Evolutionary conservation across 306 rosid species (phyloP).

Genomic region (Gleditsia sinensis): DNA sequence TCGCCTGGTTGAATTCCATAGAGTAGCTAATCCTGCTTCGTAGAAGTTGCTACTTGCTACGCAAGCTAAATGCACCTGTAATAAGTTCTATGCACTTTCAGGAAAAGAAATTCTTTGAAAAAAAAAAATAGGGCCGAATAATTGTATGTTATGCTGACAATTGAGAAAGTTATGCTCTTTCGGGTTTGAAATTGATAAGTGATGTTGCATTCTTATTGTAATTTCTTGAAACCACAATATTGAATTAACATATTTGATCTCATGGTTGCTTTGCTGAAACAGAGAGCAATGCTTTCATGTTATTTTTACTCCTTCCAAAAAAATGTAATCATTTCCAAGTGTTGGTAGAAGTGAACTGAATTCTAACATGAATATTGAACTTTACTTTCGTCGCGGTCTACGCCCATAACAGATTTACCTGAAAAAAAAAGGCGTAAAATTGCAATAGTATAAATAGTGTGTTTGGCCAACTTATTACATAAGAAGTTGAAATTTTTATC

Average conservation of each 20-base stretch:
- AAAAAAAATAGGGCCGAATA: neutral
- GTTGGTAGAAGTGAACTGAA: neutral
- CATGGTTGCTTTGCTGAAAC: neutral
- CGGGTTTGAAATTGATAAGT: neutral
- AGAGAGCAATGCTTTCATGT: neutral
- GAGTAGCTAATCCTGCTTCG: neutral
- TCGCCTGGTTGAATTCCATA: conserved; percentile 38
- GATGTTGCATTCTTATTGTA: neutral
- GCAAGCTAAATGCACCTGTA: neutral
- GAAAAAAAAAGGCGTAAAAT: no score
- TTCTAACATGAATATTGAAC: neutral
- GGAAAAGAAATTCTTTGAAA: neutral
- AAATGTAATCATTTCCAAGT: neutral
- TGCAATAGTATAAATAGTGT: no score
- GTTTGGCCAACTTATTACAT: neutral
- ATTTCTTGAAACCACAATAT: neutral
- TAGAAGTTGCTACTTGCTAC: no score
- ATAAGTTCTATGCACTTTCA: neutral
- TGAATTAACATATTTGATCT: neutral
- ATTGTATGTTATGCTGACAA: neutral
- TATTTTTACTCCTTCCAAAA: neutral
- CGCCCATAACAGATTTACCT: neutral
- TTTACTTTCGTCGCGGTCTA: neutral
- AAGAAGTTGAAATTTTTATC: no score
- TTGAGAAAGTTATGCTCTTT: neutral